Percentiles rank a stretch among this genome's conserved stretches.
Evolutionary conservation across 495 filamentous ascomycete species (phyloP).

Genomic region (Trypethelium eluteriae): DNA sequence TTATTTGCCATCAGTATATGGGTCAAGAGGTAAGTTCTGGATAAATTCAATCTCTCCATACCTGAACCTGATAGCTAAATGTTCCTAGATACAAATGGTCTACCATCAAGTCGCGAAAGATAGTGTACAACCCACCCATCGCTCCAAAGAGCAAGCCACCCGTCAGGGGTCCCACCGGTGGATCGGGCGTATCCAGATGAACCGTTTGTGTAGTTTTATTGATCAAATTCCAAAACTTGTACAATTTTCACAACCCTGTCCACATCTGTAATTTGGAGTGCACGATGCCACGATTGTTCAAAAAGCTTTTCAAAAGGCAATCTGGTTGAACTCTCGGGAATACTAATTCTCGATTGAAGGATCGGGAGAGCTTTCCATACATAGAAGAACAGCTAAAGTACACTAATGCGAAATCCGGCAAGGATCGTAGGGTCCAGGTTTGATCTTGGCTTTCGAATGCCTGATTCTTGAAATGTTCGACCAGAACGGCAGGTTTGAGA

Average conservation of each 20-base stretch:
- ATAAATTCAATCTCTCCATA: not conserved
- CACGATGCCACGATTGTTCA: too few species aligned
- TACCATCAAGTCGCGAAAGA: conserved; percentile 86
- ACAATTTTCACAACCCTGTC: not conserved
- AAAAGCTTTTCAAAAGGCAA: too few species aligned
- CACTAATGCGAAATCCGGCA: too few species aligned
- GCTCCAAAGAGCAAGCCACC: conserved; percentile 11
- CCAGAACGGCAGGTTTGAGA: too few species aligned
- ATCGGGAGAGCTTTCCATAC: too few species aligned
- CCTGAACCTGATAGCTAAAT: not conserved
- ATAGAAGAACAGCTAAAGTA: too few species aligned
- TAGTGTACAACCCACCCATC: conserved; percentile 74
- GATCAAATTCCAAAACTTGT: conserved; percentile 1
- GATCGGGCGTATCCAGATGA: not conserved
- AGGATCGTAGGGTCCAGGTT: too few species aligned
- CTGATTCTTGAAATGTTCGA: too few species aligned
- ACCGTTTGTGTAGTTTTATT: conserved; percentile 1
- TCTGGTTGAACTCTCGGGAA: too few species aligned
- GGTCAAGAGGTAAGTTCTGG: conserved; percentile 66
- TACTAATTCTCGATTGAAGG: too few species aligned
- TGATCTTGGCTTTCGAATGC: too few species aligned
- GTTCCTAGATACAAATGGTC: conserved; percentile 84
- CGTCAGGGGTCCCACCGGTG: not conserved
- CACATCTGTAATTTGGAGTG: not conserved
- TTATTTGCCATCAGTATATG: conserved; percentile 84